Percentiles rank a stretch among this genome's conserved stretches.
phyloP scores from a whole-genome alignment of 768 basidiomycete species.

The Tricholoma matsutake region DNA sequence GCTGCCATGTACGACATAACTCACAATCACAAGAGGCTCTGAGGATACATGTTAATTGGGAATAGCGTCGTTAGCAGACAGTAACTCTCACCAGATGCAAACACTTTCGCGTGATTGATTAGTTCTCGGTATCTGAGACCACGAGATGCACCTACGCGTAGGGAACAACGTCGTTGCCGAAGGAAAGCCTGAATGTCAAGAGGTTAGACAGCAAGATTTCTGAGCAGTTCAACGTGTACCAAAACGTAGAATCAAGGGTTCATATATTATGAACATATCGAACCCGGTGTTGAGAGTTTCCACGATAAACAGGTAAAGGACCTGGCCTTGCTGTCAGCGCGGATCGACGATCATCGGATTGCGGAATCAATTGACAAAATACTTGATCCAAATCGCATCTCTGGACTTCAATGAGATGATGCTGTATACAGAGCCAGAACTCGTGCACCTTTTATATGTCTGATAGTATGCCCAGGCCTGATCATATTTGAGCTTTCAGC shows the following conservation, averaged over 20 bases:
- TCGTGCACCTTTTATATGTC: slow-evolving; percentile 28
- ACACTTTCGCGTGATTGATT: slow-evolving; percentile 15
- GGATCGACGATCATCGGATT: no score
- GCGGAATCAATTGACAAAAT: slow-evolving; percentile 23
- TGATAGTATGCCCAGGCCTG: slow-evolving; percentile 35
- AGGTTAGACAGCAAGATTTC: background rate
- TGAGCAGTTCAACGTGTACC: slow-evolving; percentile 18
- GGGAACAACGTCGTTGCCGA: slow-evolving; percentile 21
- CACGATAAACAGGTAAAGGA: slow-evolving; percentile 31
- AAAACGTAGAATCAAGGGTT: slow-evolving; percentile 36
- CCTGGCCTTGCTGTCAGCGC: slow-evolving; percentile 11
- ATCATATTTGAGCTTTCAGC: background rate
- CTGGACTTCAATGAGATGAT: background rate
- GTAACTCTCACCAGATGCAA: slow-evolving; percentile 25
- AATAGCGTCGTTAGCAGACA: background rate
- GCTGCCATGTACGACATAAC: background rate
- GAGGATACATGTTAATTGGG: background rate
- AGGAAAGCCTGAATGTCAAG: slow-evolving; percentile 5
- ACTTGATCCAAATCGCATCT: slow-evolving; percentile 3
- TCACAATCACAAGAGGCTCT: background rate
- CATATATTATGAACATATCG: slow-evolving; percentile 36
- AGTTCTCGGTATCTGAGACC: background rate
- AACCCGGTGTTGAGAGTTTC: slow-evolving; percentile 36
- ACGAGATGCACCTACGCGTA: slow-evolving; percentile 19
- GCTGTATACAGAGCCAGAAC: background rate